These are phyloP conservation scores for Dunaliella primolecta DNA, from an alignment of 139 green algal species.

Conservation along the genomic window DNA sequence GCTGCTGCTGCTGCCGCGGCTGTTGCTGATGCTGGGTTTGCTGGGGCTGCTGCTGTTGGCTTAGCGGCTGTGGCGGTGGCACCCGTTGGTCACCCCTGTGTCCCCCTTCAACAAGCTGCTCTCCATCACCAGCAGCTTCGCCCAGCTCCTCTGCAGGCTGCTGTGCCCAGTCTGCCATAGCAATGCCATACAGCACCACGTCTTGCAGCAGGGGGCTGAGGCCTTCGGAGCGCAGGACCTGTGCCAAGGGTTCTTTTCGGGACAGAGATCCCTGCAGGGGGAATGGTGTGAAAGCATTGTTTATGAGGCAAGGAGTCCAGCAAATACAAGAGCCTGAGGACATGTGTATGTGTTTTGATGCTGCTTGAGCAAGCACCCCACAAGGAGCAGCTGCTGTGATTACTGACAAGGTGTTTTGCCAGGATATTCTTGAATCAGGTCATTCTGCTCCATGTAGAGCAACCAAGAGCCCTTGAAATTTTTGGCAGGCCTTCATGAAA, in stretches of 20 bases:
- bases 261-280: background rate
- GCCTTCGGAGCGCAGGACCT: conserved; percentile 12
- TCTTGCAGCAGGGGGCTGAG: conserved; percentile 52
- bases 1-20: too few species aligned
- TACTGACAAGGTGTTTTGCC: too few species aligned
- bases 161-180: conserved; percentile 31
- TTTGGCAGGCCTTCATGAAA: too few species aligned
- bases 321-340: too few species aligned
- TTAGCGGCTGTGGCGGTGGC: background rate
- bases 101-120: background rate
- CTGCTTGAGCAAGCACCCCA: background rate
- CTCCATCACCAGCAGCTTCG: background rate
- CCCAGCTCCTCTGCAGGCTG: background rate
- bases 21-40: background rate
- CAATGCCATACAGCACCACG: conserved; percentile 63
- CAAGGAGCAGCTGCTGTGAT: too few species aligned
- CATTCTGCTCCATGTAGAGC: too few species aligned
- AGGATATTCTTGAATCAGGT: too few species aligned
- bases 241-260: background rate
- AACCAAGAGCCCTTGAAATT: too few species aligned
- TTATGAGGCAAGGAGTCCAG: background rate
- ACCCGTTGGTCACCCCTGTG: background rate
- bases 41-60: background rate
- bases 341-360: conserved; percentile 4
- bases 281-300: background rate